These are phyloP conservation scores for Colletotrichum camelliae DNA, from an alignment of 2,329 filamentous ascomycete genomes.

Conservation along the genomic window DNA sequence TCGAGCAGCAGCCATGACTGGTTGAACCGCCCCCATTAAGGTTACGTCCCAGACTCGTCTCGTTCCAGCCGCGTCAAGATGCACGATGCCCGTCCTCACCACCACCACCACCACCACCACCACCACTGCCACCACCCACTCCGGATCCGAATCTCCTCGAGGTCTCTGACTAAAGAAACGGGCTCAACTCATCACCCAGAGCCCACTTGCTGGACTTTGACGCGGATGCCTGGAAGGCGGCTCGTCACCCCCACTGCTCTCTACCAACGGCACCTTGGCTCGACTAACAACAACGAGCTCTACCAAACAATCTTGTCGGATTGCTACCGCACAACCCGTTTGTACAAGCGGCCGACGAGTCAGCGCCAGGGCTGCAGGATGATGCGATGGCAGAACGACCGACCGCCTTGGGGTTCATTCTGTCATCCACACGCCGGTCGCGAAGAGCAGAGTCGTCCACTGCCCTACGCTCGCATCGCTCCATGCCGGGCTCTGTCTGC, in stretches of 20 bases:
- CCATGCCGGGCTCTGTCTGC: neutral
- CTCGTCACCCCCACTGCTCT: neutral
- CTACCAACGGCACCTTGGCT: neutral
- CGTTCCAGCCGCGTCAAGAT: slow-evolving; percentile 18
- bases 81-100: neutral
- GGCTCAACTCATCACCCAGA: neutral
- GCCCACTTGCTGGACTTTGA: neutral
- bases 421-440: neutral
- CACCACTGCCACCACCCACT: neutral
- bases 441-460: neutral
- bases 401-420: neutral
- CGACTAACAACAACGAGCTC: neutral
- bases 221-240: neutral
- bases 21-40: slow-evolving; percentile 3
- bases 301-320: neutral
- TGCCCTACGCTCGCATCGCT: neutral
- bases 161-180: neutral
- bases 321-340: neutral
- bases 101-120: neutral
- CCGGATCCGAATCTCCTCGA: slow-evolving; percentile 4
- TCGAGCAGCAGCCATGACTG: neutral
- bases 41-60: slow-evolving; percentile 22
- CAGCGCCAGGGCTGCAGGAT: neutral
- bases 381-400: neutral
- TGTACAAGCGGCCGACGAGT: neutral